Evolutionary conservation across 352 stramenopile genomes (phyloP).

Genomic region (Globisporangium abappressorium): DNA sequence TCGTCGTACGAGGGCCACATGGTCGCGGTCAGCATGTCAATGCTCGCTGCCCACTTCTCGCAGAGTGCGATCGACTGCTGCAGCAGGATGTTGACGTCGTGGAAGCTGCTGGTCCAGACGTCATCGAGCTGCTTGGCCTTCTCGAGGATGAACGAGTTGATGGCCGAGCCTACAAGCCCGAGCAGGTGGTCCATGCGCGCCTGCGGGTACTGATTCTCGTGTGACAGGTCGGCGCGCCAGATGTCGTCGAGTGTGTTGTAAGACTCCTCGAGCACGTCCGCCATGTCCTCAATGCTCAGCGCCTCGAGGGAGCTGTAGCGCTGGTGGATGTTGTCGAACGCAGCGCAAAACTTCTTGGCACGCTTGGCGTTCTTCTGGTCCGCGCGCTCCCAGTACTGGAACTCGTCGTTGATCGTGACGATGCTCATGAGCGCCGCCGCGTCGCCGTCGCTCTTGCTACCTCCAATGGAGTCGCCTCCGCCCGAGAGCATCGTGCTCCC

Average conservation of each 20-base stretch:
- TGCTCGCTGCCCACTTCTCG: slow-evolving; percentile 73
- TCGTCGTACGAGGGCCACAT: slow-evolving; percentile 81
- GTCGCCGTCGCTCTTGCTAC: slow-evolving; percentile 22
- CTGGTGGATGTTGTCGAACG: slow-evolving; percentile 84
- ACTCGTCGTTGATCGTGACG: slow-evolving; percentile 82
- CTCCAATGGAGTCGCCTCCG: slow-evolving; percentile 17
- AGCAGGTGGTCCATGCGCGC: slow-evolving; percentile 87
- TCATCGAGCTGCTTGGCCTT: slow-evolving; percentile 35
- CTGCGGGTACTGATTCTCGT: slow-evolving; percentile 78
- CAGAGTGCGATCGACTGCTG: slow-evolving; percentile 66
- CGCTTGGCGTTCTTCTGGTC: slow-evolving; percentile 58
- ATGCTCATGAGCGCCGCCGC: slow-evolving; percentile 68
- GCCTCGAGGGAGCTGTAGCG: slow-evolving; percentile 59
- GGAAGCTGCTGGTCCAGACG: slow-evolving; percentile 69
- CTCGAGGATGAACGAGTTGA: slow-evolving; percentile 73
- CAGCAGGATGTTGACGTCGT: slow-evolving; percentile 58
- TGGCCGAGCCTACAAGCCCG: slow-evolving; percentile 66
- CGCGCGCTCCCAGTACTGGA: slow-evolving; percentile 79
- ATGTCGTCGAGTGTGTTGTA: slow-evolving; percentile 87
- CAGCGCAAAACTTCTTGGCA: slow-evolving; percentile 71
- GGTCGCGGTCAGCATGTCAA: slow-evolving; percentile 75
- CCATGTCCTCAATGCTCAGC: slow-evolving; percentile 75
- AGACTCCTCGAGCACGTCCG: slow-evolving; percentile 83
- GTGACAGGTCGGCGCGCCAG: slow-evolving; percentile 74
- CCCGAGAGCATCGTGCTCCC: slow-evolving; percentile 32